Percentiles rank a stretch among this genome's conserved stretches.
phyloP scores from a whole-genome alignment of 2,329 filamentous ascomycete species.

The Cryphonectria carpinicola region DNA sequence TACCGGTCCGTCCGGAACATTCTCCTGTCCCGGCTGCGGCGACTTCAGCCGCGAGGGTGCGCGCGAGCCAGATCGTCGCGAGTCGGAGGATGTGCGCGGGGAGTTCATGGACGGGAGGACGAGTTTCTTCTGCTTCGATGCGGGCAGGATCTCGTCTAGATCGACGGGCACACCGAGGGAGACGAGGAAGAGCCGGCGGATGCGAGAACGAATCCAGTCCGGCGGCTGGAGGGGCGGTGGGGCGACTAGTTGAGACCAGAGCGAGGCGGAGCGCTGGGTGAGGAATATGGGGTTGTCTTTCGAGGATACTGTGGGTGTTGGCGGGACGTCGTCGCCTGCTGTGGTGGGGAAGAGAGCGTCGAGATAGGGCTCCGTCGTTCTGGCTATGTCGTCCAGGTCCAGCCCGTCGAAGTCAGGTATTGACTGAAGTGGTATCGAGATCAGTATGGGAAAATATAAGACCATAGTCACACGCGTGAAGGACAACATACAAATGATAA shows the following conservation, averaged over 20 bases:
- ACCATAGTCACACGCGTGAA: neutral
- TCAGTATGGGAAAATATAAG: neutral
- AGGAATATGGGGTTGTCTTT: conserved; percentile 72
- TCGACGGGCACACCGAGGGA: conserved; percentile 96
- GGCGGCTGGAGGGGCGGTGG: conserved; percentile 93
- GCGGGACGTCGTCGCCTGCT: conserved; percentile 53
- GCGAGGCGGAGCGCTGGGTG: conserved; percentile 82
- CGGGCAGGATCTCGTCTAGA: conserved; percentile 93
- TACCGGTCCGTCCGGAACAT: conserved; percentile 49
- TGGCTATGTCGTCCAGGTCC: conserved; percentile 61
- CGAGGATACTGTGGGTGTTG: conserved; percentile 53
- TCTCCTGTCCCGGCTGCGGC: conserved; percentile 48
- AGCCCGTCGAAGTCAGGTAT: conserved; percentile 70
- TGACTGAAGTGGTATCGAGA: conserved; percentile 50
- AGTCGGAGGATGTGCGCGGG: conserved; percentile 59
- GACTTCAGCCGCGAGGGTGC: conserved; percentile 34
- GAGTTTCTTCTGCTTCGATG: conserved; percentile 97
- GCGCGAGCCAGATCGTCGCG: conserved; percentile 48
- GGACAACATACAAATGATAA: conserved; percentile 36
- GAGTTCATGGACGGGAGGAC: conserved; percentile 81
- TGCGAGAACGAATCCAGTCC: conserved; percentile 96
- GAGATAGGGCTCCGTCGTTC: conserved; percentile 68
- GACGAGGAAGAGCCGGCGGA: conserved; percentile 91
- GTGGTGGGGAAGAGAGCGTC: conserved; percentile 65
- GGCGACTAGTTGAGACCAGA: conserved; percentile 96